These are phyloP conservation scores for Russula compacta DNA, from an alignment of 768 basidiomycete species.

Conservation along the genomic window DNA sequence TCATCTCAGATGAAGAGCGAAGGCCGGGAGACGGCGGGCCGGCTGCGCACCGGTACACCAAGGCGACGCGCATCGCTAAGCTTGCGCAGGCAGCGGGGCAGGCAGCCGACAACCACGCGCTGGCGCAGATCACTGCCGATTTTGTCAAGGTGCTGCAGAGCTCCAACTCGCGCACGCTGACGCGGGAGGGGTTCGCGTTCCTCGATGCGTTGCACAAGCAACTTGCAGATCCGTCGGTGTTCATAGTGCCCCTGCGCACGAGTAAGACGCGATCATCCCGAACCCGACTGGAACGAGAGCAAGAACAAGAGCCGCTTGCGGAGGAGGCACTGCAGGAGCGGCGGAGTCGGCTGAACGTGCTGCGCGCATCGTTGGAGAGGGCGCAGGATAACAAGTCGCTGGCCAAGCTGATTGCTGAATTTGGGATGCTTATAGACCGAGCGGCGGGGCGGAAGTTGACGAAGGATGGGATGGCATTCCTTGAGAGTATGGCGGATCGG, in stretches of 20 bases:
- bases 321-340: constrained; percentile 30
- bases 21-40: constrained; percentile 23
- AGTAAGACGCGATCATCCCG: constrained; percentile 23
- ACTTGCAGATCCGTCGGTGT: constrained; percentile 58
- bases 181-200: constrained; percentile 62
- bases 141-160: constrained; percentile 56
- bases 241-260: constrained; percentile 44
- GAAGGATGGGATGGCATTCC: constrained; percentile 66
- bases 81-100: constrained; percentile 36
- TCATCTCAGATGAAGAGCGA: constrained; percentile 37
- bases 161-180: constrained; percentile 56
- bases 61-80: constrained; percentile 44
- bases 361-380: constrained; percentile 43
- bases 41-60: constrained; percentile 32
- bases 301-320: constrained; percentile 23
- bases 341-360: constrained; percentile 46
- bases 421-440: constrained; percentile 58
- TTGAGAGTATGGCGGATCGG: constrained; percentile 50
- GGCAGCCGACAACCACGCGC: constrained; percentile 45
- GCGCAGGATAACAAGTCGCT: constrained; percentile 49
- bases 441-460: constrained; percentile 64
- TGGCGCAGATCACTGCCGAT: constrained; percentile 47
- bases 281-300: constrained; percentile 28
- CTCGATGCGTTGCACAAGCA: constrained; percentile 63
- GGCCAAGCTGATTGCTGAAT: constrained; percentile 58